A percentile compares a stretch with the other conserved stretches of the same genome.
Evolutionary conservation across 2,329 filamentous ascomycete species (phyloP).

Genomic region (Alternaria triticimaculans): DNA sequence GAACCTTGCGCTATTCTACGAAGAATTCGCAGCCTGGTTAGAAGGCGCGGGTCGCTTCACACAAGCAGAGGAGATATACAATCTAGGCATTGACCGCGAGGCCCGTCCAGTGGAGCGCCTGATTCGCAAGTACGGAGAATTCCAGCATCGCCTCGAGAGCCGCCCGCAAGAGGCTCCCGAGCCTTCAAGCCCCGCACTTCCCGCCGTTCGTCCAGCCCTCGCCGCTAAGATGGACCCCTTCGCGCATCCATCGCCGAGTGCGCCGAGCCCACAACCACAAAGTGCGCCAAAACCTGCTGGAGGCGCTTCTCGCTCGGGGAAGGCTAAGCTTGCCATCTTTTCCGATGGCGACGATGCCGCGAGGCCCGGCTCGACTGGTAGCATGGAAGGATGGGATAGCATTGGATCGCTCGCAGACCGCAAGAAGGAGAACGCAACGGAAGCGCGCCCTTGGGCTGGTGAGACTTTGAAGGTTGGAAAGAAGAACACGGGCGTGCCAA

Average conservation of each 20-base stretch:
- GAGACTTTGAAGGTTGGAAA: constrained; percentile 89
- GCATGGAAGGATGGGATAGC: constrained; percentile 83
- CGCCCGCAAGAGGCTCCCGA: constrained; percentile 66
- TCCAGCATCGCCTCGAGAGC: constrained; percentile 78
- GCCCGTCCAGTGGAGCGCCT: constrained; percentile 82
- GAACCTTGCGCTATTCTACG: constrained; percentile 87
- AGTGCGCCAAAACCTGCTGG: constrained; percentile 50
- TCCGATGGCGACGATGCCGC: constrained; percentile 71
- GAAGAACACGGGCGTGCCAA: constrained; percentile 75
- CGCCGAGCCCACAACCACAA: constrained; percentile 70
- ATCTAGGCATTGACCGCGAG: constrained; percentile 85
- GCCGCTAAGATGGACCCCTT: constrained; percentile 89
- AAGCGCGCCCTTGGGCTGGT: constrained; percentile 88
- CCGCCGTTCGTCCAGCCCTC: constrained; percentile 80
- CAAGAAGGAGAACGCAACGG: constrained; percentile 91
- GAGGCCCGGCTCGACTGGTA: constrained; percentile 62
- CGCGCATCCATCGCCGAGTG: constrained; percentile 53
- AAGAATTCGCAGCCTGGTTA: constrained; percentile 94
- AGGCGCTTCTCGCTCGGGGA: constrained; percentile 67
- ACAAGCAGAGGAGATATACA: constrained; percentile 94
- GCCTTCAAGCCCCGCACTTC: constrained; percentile 86
- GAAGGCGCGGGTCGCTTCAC: constrained; percentile 83
- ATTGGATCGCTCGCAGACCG: constrained; percentile 86
- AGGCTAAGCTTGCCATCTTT: constrained; percentile 89
- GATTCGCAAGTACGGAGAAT: constrained; percentile 89